phyloP scores from a whole-genome alignment of 2,329 filamentous ascomycete species.

The Macrophomina pseudophaseolina region DNA sequence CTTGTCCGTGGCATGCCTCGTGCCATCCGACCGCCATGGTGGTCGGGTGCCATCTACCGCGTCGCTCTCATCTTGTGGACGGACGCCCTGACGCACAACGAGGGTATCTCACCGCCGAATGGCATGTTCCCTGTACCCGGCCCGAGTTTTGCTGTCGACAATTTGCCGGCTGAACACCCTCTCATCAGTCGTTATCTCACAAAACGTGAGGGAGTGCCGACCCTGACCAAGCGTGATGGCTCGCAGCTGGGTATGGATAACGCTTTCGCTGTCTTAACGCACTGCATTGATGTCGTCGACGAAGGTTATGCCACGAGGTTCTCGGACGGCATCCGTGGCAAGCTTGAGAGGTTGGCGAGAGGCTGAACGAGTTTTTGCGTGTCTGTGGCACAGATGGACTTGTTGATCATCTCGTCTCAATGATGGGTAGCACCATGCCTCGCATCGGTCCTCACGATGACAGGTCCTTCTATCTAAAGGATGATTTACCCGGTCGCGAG shows the following conservation, averaged over 20 bases:
- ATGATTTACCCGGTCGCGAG: background rate
- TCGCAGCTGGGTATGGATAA: conserved; percentile 54
- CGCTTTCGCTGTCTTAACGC: conserved; percentile 54
- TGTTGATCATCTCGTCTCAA: background rate
- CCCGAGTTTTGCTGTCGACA: conserved; percentile 57
- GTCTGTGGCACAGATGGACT: background rate
- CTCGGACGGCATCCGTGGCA: conserved; percentile 60
- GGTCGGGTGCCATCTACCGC: conserved; percentile 73
- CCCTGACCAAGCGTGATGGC: conserved; percentile 57
- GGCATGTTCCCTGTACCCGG: conserved; percentile 46
- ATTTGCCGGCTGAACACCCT: conserved; percentile 56
- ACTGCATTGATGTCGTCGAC: conserved; percentile 60
- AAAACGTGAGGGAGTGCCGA: conserved; percentile 59
- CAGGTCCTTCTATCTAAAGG: background rate
- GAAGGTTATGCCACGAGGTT: conserved; percentile 59
- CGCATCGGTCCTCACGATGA: background rate
- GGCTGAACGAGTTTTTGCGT: conserved; percentile 27
- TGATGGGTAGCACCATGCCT: background rate
- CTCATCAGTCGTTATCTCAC: conserved; percentile 58
- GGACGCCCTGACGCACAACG: conserved; percentile 61
- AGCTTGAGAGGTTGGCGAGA: conserved; percentile 54
- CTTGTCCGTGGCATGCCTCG: conserved; percentile 65
- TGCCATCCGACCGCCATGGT: conserved; percentile 70
- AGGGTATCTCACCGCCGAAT: conserved; percentile 45
- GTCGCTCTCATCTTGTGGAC: conserved; percentile 67